Evolutionary conservation across 352 stramenopile genomes (phyloP), one percentile per base, ranked within the genome.

Genomic region (Pythium sukuiense): DNA sequence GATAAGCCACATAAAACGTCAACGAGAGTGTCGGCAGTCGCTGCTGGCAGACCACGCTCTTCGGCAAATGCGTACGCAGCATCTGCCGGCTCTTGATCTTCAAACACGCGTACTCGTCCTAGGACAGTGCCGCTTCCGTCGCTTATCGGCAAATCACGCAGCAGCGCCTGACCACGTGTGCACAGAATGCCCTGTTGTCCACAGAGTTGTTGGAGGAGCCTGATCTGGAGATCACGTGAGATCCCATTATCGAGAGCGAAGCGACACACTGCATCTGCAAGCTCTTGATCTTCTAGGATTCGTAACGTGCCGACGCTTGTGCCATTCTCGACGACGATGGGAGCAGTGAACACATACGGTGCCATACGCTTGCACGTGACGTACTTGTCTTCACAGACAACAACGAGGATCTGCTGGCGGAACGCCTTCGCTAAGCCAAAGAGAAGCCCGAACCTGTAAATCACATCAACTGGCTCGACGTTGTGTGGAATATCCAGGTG

Each of bases 41-140:
- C 53, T 13, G 56, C 57, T 3, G 76, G 71, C 9, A 94, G 58
- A 8, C 70, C 66, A 55, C 90, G 75, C 46, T 80, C 55, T 45
- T 83, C 67, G 5, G 83, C 84, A 60, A 94, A 93, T 2, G 77
- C 69, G 62, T 88, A 90, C 0, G 88, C 84, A 3, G 80, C 73
- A 61, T 94, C 86, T 1, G 83, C 86, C 18, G 83, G 79, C 41
- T 94, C 86, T 32, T 93, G 82, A 1, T 81, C 81, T 64, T 93
- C 86, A 50, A 82, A 89, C 2, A 94, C 73, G 3, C 72, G 63
- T 3, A 94, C 54, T 3, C 74, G 60, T 8, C 84, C 86, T 20
- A 94, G 41, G 1, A 74, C 37, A 12, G 71, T 43, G 1, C 72
- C 74, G 6, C 54, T 65, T n/a, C 57, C 63, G 11, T 71, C 68